Base-by-base conservation (phyloP, 768 basidiomycete species). In the Mycena sanguinolenta region DNA sequence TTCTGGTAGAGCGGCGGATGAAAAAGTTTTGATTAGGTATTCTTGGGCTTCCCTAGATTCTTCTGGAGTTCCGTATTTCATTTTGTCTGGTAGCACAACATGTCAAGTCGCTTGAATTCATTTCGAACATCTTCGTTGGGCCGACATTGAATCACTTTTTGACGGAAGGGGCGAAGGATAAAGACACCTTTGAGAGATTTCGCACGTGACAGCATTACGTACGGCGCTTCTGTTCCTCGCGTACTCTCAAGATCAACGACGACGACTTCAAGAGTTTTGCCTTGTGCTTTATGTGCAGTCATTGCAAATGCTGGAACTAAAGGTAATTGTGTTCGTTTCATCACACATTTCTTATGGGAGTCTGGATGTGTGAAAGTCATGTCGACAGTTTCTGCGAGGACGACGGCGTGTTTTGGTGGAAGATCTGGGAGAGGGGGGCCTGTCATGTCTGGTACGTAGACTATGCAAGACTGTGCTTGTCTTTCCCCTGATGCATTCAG, bases 301-400 rank as follows among this genome's bases (percentile, higher is more conserved):
- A 64, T 64, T 12, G 63, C 63, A 16, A 64, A 64, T 12, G 53
- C 39, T 21, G 63, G 63, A 1, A 64, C 63, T 27, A 64, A 23
- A 0, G 63, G 53, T 19, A 64, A 17, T 17, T 64, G 63, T 2
- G 17, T 64, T 17, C 63, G 13, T 14, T 39, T 64, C 9, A 64
- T 64, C 14, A 64, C 16, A 55, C 63, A 55, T 25, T 64, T 64
- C 16, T 39, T 52, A 5, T 55, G 8, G 16, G 52, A 64, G 16
- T 64, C 63, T 9, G 63, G 63, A 39, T 64, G 63, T 9, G 14
- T 54, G 16, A 64, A 64, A 12, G 63, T 64, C 63, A 64, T 64
- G 12, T 64, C 52, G 4, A 64, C 63, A 1, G 63, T 64, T 21
- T 64, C 63, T 1, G 63, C 63, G 14, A 64, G 53, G 21, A 64